A percentile compares a stretch with the other conserved stretches of the same genome.
Conservation (phyloP, 2,329 filamentous ascomycete genomes). For the Hymenoscyphus fructigenus region DNA sequence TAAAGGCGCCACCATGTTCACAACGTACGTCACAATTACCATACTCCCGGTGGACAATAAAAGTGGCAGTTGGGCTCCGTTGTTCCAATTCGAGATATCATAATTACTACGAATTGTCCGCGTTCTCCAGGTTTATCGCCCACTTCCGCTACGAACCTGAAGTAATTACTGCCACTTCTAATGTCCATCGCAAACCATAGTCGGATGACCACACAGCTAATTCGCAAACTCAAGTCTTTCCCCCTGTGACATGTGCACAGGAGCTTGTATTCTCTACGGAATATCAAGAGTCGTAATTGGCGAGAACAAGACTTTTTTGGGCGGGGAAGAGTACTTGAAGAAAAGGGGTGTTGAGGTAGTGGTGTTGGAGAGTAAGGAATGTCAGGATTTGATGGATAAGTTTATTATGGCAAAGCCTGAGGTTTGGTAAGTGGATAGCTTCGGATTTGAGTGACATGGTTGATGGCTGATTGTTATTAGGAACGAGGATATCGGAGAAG, state of each 20-base stretch:
- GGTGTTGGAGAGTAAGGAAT: slow-evolving; percentile 65
- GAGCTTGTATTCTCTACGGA: slow-evolving; percentile 74
- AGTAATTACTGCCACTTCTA: too few species aligned
- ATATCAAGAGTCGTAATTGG: slow-evolving; percentile 72
- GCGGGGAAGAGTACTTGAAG: slow-evolving; percentile 69
- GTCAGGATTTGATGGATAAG: slow-evolving; percentile 65
- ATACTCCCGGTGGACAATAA: too few species aligned
- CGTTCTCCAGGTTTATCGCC: too few species aligned
- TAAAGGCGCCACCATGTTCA: slow-evolving; percentile 77
- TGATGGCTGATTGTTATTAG: too few species aligned
- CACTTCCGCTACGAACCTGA: too few species aligned
- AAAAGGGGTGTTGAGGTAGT: slow-evolving; percentile 69
- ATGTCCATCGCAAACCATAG: too few species aligned
- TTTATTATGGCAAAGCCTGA: slow-evolving; percentile 73
- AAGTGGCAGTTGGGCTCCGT: background rate
- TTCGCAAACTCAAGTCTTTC: slow-evolving; percentile 47
- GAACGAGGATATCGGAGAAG: slow-evolving; percentile 60
- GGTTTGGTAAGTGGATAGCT: too few species aligned
- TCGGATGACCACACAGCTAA: background rate
- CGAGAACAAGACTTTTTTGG: slow-evolving; percentile 73
- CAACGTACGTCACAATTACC: slow-evolving; percentile 47
- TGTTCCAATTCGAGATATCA: too few species aligned
- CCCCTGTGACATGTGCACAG: slow-evolving; percentile 79
- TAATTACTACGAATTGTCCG: too few species aligned
- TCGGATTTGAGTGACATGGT: too few species aligned